These are phyloP conservation scores for Vanrija sp. DNA, from an alignment of 1,284 basidiomycete species.

Conservation along the genomic window DNA sequence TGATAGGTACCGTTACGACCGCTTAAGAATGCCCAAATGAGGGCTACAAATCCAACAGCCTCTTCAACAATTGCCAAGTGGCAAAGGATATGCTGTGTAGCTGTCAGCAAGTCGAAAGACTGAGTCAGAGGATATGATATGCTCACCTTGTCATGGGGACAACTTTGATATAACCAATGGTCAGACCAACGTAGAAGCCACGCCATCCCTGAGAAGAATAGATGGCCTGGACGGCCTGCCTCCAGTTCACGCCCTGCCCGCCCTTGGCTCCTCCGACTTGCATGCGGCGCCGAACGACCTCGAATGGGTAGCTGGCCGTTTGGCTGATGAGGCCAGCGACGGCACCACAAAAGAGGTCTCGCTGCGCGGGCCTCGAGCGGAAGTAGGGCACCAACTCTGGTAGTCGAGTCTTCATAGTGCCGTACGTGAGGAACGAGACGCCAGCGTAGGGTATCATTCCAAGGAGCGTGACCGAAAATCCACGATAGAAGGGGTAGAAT, in stretches of 20 bases:
- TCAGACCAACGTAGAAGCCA: slow-evolving; percentile 91
- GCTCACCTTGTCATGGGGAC: slow-evolving; percentile 78
- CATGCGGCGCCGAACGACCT: slow-evolving; percentile 89
- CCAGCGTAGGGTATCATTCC: slow-evolving; percentile 98
- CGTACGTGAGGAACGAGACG: slow-evolving; percentile 91
- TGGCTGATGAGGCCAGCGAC: slow-evolving; percentile 85
- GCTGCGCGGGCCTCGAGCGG: slow-evolving; percentile 42
- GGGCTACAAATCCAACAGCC: slow-evolving; percentile 43
- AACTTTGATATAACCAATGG: slow-evolving; percentile 94
- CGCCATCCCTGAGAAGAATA: slow-evolving; percentile 69
- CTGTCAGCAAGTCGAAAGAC: slow-evolving; percentile 4
- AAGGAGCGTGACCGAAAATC: slow-evolving; percentile 83
- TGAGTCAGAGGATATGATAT: background rate
- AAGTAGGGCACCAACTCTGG: slow-evolving; percentile 46
- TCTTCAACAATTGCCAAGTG: slow-evolving; percentile 50
- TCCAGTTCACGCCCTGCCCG: slow-evolving; percentile 58
- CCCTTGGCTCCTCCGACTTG: slow-evolving; percentile 85
- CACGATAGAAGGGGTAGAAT: slow-evolving; percentile 69
- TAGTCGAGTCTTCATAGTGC: slow-evolving; percentile 67
- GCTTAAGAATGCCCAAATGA: background rate
- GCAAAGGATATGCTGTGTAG: slow-evolving; percentile 46
- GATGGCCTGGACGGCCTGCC: slow-evolving; percentile 68
- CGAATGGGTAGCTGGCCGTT: slow-evolving; percentile 93
- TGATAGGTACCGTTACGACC: background rate
- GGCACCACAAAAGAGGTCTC: slow-evolving; percentile 74